Percentiles rank a stretch among this genome's conserved stretches.
phyloP scores from a whole-genome alignment of 257 asterid species.

The Anisodus acutangulus region DNA sequence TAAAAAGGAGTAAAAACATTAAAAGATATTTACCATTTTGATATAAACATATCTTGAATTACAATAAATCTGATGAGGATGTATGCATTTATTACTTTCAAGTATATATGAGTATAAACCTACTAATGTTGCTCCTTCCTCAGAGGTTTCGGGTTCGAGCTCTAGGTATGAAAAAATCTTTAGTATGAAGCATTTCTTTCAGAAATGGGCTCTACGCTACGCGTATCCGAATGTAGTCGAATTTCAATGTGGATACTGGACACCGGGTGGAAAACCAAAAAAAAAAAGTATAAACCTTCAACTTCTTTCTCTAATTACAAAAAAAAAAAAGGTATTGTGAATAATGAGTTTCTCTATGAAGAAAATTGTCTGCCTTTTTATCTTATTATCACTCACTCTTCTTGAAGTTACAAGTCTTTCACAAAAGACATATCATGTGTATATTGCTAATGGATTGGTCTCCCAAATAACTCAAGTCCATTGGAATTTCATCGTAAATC shows the following conservation, averaged over 20 bases:
- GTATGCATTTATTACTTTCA: not conserved
- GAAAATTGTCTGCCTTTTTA: not conserved
- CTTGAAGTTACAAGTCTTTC: not conserved
- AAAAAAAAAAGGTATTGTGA: not conserved
- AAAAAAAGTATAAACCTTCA: not conserved
- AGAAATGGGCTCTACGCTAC: too few species aligned
- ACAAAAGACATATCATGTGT: slow-evolving; percentile 17
- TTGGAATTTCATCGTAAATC: not conserved
- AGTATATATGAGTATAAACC: not conserved
- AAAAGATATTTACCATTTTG: not conserved
- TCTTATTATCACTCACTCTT: not conserved
- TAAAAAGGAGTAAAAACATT: not conserved
- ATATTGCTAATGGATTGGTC: not conserved
- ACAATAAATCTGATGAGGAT: not conserved
- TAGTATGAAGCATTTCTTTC: too few species aligned
- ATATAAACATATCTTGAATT: not conserved
- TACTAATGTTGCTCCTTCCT: too few species aligned
- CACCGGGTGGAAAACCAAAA: too few species aligned
- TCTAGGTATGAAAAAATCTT: too few species aligned
- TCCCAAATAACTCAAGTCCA: not conserved
- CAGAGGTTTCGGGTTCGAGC: too few species aligned
- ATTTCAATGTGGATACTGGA: too few species aligned
- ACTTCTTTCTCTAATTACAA: not conserved
- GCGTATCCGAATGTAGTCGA: too few species aligned
- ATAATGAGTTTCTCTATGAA: not conserved